phyloP scores from a whole-genome alignment of 1,284 basidiomycete species.

The Lignosus rhinocerotis region DNA sequence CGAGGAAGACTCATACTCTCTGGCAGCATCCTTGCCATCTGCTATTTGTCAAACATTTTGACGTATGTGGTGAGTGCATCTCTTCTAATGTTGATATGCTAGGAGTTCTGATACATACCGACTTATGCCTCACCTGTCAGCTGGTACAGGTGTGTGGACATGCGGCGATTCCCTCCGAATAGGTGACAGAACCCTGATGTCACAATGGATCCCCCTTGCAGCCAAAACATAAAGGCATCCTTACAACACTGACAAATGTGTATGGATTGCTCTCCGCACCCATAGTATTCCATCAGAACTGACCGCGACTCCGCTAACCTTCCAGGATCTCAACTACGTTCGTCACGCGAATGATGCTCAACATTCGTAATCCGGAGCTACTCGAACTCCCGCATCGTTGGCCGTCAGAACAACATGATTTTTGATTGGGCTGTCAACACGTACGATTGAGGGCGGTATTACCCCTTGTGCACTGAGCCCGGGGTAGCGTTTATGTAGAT shows the following conservation, averaged over 20 bases:
- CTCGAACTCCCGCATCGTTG: slow-evolving; percentile 13
- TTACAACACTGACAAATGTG: slow-evolving; percentile 14
- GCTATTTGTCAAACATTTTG: slow-evolving; percentile 9
- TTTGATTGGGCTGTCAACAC: too few relatives aligned
- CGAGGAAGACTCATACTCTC: background rate
- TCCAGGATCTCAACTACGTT: slow-evolving; percentile 10
- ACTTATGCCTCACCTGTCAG: background rate
- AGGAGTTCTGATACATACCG: background rate
- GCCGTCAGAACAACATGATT: slow-evolving; percentile 6
- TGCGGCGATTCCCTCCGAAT: background rate
- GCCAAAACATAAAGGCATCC: slow-evolving; percentile 14
- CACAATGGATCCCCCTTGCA: background rate
- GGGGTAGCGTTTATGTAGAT: too few relatives aligned
- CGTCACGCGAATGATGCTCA: slow-evolving; percentile 17
- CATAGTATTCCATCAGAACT: background rate
- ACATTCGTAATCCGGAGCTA: slow-evolving; percentile 17
- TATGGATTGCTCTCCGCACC: background rate
- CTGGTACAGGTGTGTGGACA: background rate
- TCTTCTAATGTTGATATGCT: background rate
- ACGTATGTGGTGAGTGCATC: slow-evolving; percentile 4
- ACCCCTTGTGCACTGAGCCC: too few relatives aligned
- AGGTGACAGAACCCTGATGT: background rate
- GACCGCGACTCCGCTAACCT: too few relatives aligned
- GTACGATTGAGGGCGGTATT: too few relatives aligned
- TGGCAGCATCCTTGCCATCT: slow-evolving; percentile 4